These are phyloP conservation scores for Phytophthora ohioensis DNA, from an alignment of 352 stramenopile species.

Conservation along the genomic window DNA sequence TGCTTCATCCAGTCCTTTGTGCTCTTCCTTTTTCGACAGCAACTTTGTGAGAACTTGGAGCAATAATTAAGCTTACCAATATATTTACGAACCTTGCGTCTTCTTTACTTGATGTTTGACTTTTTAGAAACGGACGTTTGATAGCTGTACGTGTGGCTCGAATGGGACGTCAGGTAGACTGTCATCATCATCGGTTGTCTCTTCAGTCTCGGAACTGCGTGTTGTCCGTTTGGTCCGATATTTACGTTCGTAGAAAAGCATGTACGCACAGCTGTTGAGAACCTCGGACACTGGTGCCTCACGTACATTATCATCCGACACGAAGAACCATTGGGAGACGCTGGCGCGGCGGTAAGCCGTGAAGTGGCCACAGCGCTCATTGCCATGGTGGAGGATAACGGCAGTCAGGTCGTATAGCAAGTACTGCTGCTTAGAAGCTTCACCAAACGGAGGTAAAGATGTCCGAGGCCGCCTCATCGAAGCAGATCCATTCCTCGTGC, in stretches of 20 bases:
- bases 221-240: conserved; percentile 47
- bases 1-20: too few relatives aligned
- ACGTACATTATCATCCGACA: conserved; percentile 85
- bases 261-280: conserved; percentile 83
- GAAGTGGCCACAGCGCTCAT: conserved; percentile 87
- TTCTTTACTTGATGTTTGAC: conserved; percentile 1
- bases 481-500: background rate
- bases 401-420: conserved; percentile 79
- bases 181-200: conserved; percentile 54
- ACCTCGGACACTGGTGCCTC: conserved; percentile 68
- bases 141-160: conserved; percentile 48
- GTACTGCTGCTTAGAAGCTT: conserved; percentile 43
- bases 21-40: too few relatives aligned
- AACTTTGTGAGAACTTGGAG: conserved; percentile 3
- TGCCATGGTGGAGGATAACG: conserved; percentile 90
- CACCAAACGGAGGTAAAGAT: conserved; percentile 11
- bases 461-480: conserved; percentile 16
- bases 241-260: conserved; percentile 92
- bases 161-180: conserved; percentile 62
- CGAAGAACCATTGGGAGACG: conserved; percentile 82
- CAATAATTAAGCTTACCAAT: conserved; percentile 39
- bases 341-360: conserved; percentile 77
- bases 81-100: conserved; percentile 36
- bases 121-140: conserved; percentile 36
- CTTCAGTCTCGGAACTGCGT: conserved; percentile 44